Percentiles rank a stretch among this genome's conserved stretches.
Evolutionary conservation across 139 green algal genomes (phyloP).

Genomic region (Eudorina sp.): DNA sequence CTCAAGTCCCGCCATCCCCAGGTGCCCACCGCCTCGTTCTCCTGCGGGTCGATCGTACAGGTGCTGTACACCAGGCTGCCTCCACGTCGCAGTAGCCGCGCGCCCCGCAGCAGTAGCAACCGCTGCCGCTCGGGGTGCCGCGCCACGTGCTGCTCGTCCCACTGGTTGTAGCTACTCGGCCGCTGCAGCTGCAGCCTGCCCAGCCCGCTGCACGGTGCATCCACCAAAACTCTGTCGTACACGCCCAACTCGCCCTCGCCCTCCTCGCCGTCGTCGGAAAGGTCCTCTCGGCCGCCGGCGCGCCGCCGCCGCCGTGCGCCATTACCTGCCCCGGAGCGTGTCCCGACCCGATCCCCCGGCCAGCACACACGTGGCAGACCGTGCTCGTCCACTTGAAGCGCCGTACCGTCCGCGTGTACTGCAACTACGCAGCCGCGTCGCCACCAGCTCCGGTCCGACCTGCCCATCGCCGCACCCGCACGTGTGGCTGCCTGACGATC

Average conservation of each 20-base stretch:
- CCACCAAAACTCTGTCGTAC: conserved; percentile 86
- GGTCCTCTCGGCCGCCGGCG: too few relatives aligned
- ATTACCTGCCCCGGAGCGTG: too few relatives aligned
- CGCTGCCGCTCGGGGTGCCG: conserved; percentile 64
- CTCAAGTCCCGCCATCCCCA: too few relatives aligned
- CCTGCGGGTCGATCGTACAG: conserved; percentile 85
- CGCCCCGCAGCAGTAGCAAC: conserved; percentile 75
- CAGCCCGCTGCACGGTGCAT: conserved; percentile 83
- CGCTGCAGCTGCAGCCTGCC: conserved; percentile 70
- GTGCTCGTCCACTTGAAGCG: neutral
- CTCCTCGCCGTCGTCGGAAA: neutral
- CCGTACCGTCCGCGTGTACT: conserved; percentile 8
- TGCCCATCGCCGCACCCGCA: neutral
- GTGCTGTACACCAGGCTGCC: conserved; percentile 92
- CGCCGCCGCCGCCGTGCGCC: too few relatives aligned
- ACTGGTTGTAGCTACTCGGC: neutral
- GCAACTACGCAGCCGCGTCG: conserved; percentile 25
- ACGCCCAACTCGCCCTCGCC: neutral
- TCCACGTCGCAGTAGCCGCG: conserved; percentile 79
- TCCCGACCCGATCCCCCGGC: too few relatives aligned
- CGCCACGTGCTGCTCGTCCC: neutral
- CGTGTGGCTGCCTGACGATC: neutral
- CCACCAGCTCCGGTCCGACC: neutral
- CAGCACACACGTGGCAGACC: conserved; percentile 38
- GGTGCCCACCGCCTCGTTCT: conserved; percentile 37